Evolutionary conservation across 2,329 filamentous ascomycete species (phyloP).

Genomic region (Hyphodiscus sp.): DNA sequence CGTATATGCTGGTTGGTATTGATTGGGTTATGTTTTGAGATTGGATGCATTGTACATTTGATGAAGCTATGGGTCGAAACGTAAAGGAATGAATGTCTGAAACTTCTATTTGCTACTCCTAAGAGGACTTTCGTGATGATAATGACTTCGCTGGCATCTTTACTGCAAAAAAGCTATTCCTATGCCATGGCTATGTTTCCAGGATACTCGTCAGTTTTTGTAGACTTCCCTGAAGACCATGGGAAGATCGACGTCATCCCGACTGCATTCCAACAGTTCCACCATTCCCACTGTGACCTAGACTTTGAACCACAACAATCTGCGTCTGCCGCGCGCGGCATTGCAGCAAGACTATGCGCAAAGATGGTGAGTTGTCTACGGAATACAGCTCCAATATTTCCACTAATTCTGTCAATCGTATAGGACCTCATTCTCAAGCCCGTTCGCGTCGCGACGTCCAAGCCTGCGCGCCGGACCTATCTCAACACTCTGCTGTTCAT

Average conservation of each 20-base stretch:
- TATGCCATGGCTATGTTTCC: neutral
- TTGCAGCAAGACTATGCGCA: neutral
- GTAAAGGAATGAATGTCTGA: neutral
- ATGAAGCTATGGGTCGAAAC: neutral
- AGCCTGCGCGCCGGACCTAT: conserved; percentile 57
- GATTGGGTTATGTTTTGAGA: neutral
- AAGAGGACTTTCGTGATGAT: neutral
- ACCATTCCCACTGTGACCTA: neutral
- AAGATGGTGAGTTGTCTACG: neutral
- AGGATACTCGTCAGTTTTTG: neutral
- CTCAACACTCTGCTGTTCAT: conserved; percentile 42
- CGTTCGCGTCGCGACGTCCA: conserved; percentile 50
- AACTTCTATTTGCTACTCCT: neutral
- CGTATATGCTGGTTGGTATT: neutral
- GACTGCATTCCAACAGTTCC: neutral
- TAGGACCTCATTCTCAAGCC: conserved; percentile 49
- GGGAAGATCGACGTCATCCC: neutral
- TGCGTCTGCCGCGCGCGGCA: neutral
- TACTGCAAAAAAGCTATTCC: neutral
- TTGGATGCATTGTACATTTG: neutral
- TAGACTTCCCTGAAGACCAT: neutral
- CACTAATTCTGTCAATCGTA: neutral
- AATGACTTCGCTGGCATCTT: neutral
- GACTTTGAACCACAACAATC: neutral
- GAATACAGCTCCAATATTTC: neutral